A percentile compares a stretch with the other conserved stretches of the same genome.
phyloP scores from a whole-genome alignment of 345 rosid genomes.

The Pistacia vera region DNA sequence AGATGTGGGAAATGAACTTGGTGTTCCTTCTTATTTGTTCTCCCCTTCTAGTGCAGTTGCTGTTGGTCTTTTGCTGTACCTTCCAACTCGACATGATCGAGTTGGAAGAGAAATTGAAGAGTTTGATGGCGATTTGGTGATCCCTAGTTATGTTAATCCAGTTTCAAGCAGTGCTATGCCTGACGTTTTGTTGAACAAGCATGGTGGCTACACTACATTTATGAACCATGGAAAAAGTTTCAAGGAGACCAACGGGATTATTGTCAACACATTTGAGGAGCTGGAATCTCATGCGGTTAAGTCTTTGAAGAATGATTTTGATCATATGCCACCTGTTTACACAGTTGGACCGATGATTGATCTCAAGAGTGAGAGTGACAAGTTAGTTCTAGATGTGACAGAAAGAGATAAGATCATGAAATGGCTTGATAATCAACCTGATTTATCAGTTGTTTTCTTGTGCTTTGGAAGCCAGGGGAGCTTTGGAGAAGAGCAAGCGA shows the following conservation, averaged over 20 bases:
- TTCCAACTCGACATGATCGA: no score
- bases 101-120: not conserved
- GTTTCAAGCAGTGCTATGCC: conserved; percentile 25
- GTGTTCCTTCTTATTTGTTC: conserved; percentile 37
- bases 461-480: conserved; percentile 39
- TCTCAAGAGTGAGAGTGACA: not conserved
- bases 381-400: not conserved
- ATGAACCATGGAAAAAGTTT: not conserved
- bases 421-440: conserved; percentile 39
- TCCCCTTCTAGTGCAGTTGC: conserved; percentile 31
- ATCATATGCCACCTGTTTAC: conserved; percentile 19
- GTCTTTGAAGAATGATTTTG: not conserved
- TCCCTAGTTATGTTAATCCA: conserved; percentile 25
- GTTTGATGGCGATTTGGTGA: conserved; percentile 14
- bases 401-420: not conserved
- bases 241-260: not conserved
- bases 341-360: conserved; percentile 3
- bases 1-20: conserved; percentile 36
- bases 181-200: not conserved
- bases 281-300: not conserved
- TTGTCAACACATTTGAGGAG: not conserved
- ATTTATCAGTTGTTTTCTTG: conserved; percentile 32
- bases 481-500: conserved; percentile 1
- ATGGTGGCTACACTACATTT: not conserved
- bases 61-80: conserved; percentile 2